Evolutionary conservation across 1,284 basidiomycete genomes (phyloP), one percentile per base, ranked within the genome.

Genomic region (Tremellales sp.): DNA sequence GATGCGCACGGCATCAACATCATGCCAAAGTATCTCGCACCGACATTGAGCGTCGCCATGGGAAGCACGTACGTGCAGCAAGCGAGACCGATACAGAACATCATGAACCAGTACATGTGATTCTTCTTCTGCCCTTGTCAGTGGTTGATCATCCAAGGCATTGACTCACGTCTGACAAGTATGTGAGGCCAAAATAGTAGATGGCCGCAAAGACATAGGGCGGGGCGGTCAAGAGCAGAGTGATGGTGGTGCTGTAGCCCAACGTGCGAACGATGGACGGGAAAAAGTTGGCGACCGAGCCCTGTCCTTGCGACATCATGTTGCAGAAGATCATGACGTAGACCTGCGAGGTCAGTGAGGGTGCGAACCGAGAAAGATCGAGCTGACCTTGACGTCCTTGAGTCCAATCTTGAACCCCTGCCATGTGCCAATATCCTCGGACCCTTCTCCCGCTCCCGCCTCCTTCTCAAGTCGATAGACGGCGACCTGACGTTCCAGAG

Each of bases 161-260:
- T 29, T 8, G 33, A 52, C 57, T 57, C 42, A 59, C 58, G 48
- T 67, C 64, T 8, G 48, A 55, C 45, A 51, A 59, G 40, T 39
- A 61, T 4, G 53, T 46, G 29, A 67, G 39, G 4, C 46, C 43
- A 40, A 57, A 58, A 52, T 59, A 66, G 22, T 52, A 48, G 43
- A 54, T 39, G n/a, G 50, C 54, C n/a, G 54, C 60, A 22, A 56
- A 52, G 43, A 60, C 46, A 53, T 71, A 73, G 6, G 73, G 71
- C n/a, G 74, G 73, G 1, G 70, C 71, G 11, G 68, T 72, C 33
- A 76, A 62, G 7, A 70, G 57, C 11, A 74, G 60, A 1, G 70
- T 69, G 37, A 62, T 65, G n/a, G 59, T 69, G 22, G 61, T 54
- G 40, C 52, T 52, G 54, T 65, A 73, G 4, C 71, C 70, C 15